Evolutionary conservation across 2,329 filamentous ascomycete species (phyloP), one percentile per base, ranked within the genome.

Genomic region (Pseudogymnoascus sp.): DNA sequence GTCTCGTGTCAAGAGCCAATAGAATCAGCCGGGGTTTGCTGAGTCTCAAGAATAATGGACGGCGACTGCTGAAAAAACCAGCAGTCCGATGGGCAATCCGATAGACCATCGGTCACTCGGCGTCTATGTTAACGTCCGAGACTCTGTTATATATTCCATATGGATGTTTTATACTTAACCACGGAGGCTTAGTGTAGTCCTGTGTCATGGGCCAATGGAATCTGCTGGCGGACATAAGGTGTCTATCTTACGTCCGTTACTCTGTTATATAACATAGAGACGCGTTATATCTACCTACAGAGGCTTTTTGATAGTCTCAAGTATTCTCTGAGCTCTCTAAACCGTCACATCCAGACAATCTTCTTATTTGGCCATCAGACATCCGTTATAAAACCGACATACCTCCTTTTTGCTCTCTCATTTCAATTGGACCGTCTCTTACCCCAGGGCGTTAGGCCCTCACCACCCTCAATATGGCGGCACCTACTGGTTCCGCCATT

Each of bases 401-500:
- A 42, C 39, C 17, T 25, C 39, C 8, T 21, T 42, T 25, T 3
- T 2, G 17, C 4, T 42, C 39, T 42, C 13, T 42, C 17, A 42
- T 42, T 9, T 12, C 17, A 25, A 25, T 42, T 42, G 9, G 25
- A 25, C 17, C 17, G 9, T 17, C 3, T 21, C 15, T 42, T 42
- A 5, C 39, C 13, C 13, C 13, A 13, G 39, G 39, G 10, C 17
- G 12, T 25, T 42, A 42, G 17, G 39, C 17, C 25, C 13, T 42
- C 17, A 42, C 39, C 13, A 42, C 39, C 39, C 15, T 42, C 17
- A 42, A 42, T 10, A 42, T 42, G 39, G 39, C 39, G 39, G 17
- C 39, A 42, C 17, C 17, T 42, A 60, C 62, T 59, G n/a, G 64
- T 4, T 65, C 71, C 2, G 65, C 75, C 31, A 70, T 80, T 17